These are phyloP conservation scores for Sonneratia alba DNA, from an alignment of 345 rosid species.

Conservation along the genomic window DNA sequence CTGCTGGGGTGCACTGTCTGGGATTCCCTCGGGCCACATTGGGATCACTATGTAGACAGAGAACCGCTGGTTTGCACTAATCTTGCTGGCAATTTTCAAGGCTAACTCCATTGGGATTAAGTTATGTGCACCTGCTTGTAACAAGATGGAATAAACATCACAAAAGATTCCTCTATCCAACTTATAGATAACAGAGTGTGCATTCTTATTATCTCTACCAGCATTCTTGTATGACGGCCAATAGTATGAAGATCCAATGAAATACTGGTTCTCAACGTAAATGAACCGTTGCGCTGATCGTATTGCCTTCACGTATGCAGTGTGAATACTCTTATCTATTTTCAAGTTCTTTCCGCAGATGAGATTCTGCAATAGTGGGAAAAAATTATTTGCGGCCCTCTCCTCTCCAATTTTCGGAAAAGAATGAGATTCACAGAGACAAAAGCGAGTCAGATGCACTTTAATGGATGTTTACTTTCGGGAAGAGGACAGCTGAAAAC, in stretches of 20 bases:
- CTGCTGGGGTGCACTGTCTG: conserved; percentile 49
- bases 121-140: conserved; percentile 53
- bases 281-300: conserved; percentile 69
- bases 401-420: no score
- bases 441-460: no score
- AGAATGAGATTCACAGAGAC: no score
- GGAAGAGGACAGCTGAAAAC: no score
- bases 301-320: conserved; percentile 55
- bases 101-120: conserved; percentile 62
- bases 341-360: conserved; percentile 53
- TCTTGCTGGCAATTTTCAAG: conserved; percentile 51
- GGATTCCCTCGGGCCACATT: conserved; percentile 70
- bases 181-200: not conserved
- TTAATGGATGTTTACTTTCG: no score
- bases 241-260: conserved; percentile 52
- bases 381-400: not conserved
- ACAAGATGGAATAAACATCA: not conserved
- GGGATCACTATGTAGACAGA: conserved; percentile 50
- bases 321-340: conserved; percentile 61
- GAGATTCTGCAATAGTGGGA: conserved; percentile 33
- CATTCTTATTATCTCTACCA: conserved; percentile 24
- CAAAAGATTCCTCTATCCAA: not conserved
- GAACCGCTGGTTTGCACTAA: conserved; percentile 41
- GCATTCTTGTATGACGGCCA: conserved; percentile 74
- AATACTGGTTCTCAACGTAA: conserved; percentile 66